Conservation (phyloP, 768 basidiomycete genomes). For the Naematelia aurantialba region DNA sequence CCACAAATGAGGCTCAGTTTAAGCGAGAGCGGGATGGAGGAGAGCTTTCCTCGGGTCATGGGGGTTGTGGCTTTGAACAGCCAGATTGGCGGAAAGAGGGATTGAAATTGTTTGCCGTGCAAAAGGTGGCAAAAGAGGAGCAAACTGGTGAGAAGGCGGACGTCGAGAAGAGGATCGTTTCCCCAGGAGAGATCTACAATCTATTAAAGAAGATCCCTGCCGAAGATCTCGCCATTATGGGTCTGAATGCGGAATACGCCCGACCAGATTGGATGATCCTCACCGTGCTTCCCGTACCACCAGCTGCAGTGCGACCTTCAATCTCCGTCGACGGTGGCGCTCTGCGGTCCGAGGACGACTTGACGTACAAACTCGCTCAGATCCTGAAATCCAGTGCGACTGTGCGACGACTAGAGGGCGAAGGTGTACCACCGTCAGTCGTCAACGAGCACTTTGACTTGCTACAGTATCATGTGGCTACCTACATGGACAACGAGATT, state of each 20-base stretch:
- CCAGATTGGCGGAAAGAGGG: slow-evolving; percentile 90
- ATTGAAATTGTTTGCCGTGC: slow-evolving; percentile 86
- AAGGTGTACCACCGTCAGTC: slow-evolving; percentile 93
- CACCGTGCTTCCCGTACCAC: slow-evolving; percentile 94
- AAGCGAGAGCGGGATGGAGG: slow-evolving; percentile 62
- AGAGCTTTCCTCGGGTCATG: slow-evolving; percentile 60
- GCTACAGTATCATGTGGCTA: slow-evolving; percentile 97
- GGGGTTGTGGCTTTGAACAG: slow-evolving; percentile 93
- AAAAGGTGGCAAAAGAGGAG: slow-evolving; percentile 81
- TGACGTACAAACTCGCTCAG: slow-evolving; percentile 96
- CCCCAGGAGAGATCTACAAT: slow-evolving; percentile 83
- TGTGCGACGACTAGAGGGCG: slow-evolving; percentile 86
- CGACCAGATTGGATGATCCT: slow-evolving; percentile 99
- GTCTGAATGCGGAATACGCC: slow-evolving; percentile 91
- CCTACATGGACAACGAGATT: slow-evolving; percentile 99
- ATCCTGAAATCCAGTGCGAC: slow-evolving; percentile 93
- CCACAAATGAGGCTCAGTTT: slow-evolving; percentile 42
- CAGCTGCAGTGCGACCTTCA: slow-evolving; percentile 94
- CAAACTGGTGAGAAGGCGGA: slow-evolving; percentile 65
- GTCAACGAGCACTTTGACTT: slow-evolving; percentile 94
- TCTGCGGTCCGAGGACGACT: slow-evolving; percentile 94
- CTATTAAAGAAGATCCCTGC: slow-evolving; percentile 95
- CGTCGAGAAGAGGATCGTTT: slow-evolving; percentile 57
- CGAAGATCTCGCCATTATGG: slow-evolving; percentile 78
- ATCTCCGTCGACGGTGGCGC: slow-evolving; percentile 95